Evolutionary conservation across 176 grass and related monocot species (phyloP).

Genomic region (Oryza longistaminata): DNA sequence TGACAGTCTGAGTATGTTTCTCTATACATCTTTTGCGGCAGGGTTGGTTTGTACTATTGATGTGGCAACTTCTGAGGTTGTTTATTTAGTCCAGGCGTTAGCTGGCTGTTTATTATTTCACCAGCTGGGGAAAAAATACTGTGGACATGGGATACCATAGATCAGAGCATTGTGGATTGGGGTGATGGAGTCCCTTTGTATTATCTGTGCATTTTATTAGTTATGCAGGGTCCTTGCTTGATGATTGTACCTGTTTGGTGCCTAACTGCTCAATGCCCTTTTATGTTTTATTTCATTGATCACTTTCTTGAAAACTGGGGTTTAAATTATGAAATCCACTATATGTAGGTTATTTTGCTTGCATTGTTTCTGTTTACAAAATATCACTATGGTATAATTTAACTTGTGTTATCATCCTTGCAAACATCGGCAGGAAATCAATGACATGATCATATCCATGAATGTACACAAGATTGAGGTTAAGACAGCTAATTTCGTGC

Average conservation of each 20-base stretch:
- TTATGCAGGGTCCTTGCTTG: neutral
- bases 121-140: neutral
- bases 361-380: conserved; percentile 1
- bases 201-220: neutral
- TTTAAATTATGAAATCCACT: neutral
- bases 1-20: too few relatives aligned
- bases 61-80: neutral
- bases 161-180: neutral
- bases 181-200: neutral
- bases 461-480: conserved; percentile 78
- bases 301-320: neutral
- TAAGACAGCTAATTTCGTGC: conserved; percentile 78
- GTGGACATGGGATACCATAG: neutral
- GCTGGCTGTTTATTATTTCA: neutral
- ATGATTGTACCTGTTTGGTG: neutral
- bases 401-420: conserved; percentile 28
- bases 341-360: neutral
- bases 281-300: conserved; percentile 5
- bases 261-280: neutral
- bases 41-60: neutral
- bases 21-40: too few relatives aligned
- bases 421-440: conserved; percentile 64
- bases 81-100: neutral
- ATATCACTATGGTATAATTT: neutral
- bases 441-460: conserved; percentile 65